Base-by-base conservation (phyloP, 169 alveolate genomes). In the Eimeria brunetti region DNA sequence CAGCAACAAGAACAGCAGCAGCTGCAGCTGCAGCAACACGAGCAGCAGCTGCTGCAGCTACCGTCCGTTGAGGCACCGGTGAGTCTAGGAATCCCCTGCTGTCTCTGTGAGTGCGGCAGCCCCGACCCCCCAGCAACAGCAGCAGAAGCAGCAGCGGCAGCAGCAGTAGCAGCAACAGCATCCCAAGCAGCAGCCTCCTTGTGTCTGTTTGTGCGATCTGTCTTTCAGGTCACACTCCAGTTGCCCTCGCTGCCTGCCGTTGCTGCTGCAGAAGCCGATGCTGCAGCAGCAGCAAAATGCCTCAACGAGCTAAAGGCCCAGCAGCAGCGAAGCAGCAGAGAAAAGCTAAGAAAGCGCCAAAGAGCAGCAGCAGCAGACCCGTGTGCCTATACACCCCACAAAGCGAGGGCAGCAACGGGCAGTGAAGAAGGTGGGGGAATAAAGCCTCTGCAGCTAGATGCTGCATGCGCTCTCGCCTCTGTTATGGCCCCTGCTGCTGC, bases 121-220 rank as follows among this genome's bases (percentile, higher is more conserved):
- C 38, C 20, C 46, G 14, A 5, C 80, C 41, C n/a, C 46, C 46
- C 6, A 7, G 80, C 80, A 69, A 44, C 80, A 69, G 80, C 80
- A 69, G 80, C 80, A 69, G 24, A 18, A 12, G 49, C 20, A 69
- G 80, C 46, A 69, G 80, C 80, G n/a, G 80, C 80, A n/a, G 46
- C 80, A 18, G 46, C 49, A n/a, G 67, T 16, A 16, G 67, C 67
- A 0, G 67, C 67, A 58, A 24, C n/a, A 24, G 67, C 67, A 58
- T 16, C 67, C 67, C 14, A 16, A 58, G 67, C 22, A 58, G 67
- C 67, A 18, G 22, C 46, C 11, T 24, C 46, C n/a, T 58, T 58
- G 27, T 5, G 8, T 14, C 18, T 58, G 67, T 58, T 58, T 58
- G n/a, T 58, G 67, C 27, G 16, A 27, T 69, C 27, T 69, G 80